Evolutionary conservation across 179 eudicot genomes (phyloP).

Genomic region (Patellifolia procumbens): DNA sequence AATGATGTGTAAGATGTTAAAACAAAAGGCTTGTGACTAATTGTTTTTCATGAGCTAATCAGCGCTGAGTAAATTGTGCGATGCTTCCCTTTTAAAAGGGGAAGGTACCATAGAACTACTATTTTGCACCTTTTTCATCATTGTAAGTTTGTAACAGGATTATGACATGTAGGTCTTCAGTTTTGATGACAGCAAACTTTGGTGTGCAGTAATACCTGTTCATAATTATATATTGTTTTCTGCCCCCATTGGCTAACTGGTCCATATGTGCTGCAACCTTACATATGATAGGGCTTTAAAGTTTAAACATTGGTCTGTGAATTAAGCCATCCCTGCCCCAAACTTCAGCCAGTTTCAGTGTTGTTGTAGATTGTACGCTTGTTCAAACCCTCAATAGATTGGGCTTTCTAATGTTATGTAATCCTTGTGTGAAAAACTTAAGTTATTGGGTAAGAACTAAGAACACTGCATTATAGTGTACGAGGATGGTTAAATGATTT

Average conservation of each 20-base stretch:
- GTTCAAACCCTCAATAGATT: background rate
- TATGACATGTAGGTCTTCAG: background rate
- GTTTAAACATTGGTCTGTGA: background rate
- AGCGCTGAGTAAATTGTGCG: background rate
- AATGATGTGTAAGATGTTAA: constrained; percentile 4
- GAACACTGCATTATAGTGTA: background rate
- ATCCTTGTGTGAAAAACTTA: background rate
- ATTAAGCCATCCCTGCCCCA: background rate
- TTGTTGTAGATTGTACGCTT: background rate
- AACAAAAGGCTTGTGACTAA: background rate
- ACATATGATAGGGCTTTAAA: background rate
- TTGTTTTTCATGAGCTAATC: background rate
- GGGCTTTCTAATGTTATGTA: background rate
- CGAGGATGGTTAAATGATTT: background rate
- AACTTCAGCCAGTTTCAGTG: background rate
- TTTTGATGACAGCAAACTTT: background rate
- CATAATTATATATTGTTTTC: background rate
- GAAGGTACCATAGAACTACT: background rate
- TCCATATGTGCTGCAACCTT: background rate
- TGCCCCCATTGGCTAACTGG: background rate
- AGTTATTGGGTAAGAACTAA: background rate
- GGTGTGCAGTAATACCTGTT: background rate
- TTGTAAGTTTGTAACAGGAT: background rate
- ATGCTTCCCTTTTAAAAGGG: background rate
- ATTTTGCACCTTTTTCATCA: background rate